Base-by-base conservation (phyloP, 306 rosid species). In the Corylus americana region DNA sequence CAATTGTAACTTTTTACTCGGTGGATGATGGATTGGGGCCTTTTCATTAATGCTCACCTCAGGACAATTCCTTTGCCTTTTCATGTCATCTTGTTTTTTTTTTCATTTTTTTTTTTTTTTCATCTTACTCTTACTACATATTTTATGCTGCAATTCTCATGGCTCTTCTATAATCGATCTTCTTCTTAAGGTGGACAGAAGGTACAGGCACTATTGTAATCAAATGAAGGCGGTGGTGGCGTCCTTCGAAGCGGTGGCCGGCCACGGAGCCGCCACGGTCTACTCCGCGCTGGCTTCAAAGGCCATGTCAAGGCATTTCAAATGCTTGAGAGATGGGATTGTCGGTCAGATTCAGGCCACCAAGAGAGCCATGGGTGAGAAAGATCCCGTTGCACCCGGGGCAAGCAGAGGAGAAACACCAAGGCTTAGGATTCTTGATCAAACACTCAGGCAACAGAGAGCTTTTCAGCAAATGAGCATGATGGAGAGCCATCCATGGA, bases 401-500 rank as follows among this genome's bases (percentile, higher is more conserved):
- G 81, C 92, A 11, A 91, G 92, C 1, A 84, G 59, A 71, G 99
- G 99, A 0, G 99, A 96, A 81, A 96, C 99, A 0, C 99, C 99
- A 0, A 82, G 96, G 81, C 99, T 96, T 10, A 79, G 87, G 79
- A 47, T 88, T n/a, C 88, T 96, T 20, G 99, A 96, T 55, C 97
- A 91, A 72, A 49, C 96, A 11, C 76, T 96, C 0, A 84, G 98
- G 25, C 97, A 93, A 78, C 98, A 93, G 69, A 82, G 92, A 58
- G 98, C 97, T 1, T 93, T 91, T 45, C 99, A 96, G 44, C 99
- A 96, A 81, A 91, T 93, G 78, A 88, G 59, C 83, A 83, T 96
- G 90, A 93, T 96, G 96, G 99, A 96, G 73, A 89, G 79, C 11
- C 99, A 96, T 75, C 99, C 99, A 1, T 94, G 98, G 98, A 82